phyloP scores from a whole-genome alignment of 192 early-diverging fungal species.

The Dissophora globulifera region DNA sequence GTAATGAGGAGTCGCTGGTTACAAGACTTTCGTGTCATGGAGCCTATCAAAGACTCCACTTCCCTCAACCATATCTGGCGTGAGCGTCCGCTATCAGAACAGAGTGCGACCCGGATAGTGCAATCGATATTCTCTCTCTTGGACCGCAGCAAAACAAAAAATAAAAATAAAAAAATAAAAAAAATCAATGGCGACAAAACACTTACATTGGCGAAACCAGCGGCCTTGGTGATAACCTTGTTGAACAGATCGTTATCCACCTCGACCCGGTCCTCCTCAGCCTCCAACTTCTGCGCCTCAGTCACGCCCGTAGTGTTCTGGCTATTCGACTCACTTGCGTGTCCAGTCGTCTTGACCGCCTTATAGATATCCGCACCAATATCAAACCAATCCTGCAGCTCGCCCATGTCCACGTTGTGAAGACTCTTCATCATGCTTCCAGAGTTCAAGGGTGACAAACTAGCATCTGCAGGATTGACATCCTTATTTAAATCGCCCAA shows the following conservation, averaged over 20 bases:
- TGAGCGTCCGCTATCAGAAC: constrained; percentile 19
- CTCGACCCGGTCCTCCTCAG: not conserved
- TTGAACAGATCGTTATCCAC: constrained; percentile 27
- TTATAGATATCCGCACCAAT: constrained; percentile 4
- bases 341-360: not conserved
- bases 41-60: constrained; percentile 22
- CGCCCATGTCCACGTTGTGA: not conserved
- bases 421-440: constrained; percentile 8
- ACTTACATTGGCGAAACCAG: constrained; percentile 43
- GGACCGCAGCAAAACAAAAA: too few species aligned
- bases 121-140: too few species aligned
- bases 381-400: constrained; percentile 29
- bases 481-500: not conserved
- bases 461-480: constrained; percentile 12
- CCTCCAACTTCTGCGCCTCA: not conserved
- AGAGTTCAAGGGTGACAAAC: constrained; percentile 5
- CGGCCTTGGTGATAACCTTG: constrained; percentile 28
- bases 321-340: not conserved
- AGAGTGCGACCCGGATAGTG: too few species aligned
- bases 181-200: too few species aligned
- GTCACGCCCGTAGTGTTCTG: too few species aligned
- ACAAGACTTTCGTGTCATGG: not conserved
- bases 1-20: too few species aligned
- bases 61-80: constrained; percentile 21
- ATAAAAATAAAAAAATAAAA: not conserved